Conservation (phyloP, 2,329 filamentous ascomycete genomes). For the Macrophomina phaseolina region DNA sequence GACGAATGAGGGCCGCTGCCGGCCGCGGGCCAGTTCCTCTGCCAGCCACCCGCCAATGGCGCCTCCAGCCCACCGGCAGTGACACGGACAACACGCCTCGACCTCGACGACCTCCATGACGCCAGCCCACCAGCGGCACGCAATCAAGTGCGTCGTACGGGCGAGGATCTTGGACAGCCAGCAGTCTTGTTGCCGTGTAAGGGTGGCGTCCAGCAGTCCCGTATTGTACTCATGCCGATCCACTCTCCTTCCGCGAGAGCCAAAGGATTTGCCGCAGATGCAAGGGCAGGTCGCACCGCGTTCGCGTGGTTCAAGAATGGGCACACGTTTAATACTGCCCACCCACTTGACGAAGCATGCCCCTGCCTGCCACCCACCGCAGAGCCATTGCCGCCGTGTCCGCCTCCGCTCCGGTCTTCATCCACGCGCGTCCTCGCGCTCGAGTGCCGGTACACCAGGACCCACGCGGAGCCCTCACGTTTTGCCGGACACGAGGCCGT, state of each 20-base stretch:
- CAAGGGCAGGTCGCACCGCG: constrained; percentile 28
- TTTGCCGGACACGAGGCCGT: constrained; percentile 24
- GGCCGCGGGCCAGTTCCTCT: constrained; percentile 12
- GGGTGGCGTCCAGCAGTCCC: constrained; percentile 21
- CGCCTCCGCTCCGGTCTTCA: constrained; percentile 17
- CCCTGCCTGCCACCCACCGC: constrained; percentile 12
- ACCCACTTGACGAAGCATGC: constrained; percentile 24
- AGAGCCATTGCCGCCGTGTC: constrained; percentile 18
- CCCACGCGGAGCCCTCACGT: constrained; percentile 25
- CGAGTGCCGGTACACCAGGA: constrained; percentile 21
- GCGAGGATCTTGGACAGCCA: constrained; percentile 23
- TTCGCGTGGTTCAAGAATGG: constrained; percentile 28
- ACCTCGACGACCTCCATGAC: constrained; percentile 24
- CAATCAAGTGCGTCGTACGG: constrained; percentile 26
- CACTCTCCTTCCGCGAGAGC: constrained; percentile 11
- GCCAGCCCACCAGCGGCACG: constrained; percentile 21
- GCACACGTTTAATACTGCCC: constrained; percentile 23
- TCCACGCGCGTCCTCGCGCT: constrained; percentile 14
- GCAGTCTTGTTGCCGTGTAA: constrained; percentile 5
- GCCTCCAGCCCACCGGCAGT: constrained; percentile 15
- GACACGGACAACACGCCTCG: constrained; percentile 23
- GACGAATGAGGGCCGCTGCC: constrained; percentile 21
- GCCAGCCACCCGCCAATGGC: constrained; percentile 27
- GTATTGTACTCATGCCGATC: constrained; percentile 23
- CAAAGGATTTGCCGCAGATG: constrained; percentile 25